These are phyloP conservation scores for Cercis canadensis DNA, from an alignment of 306 rosid genomes.

Conservation along the genomic window DNA sequence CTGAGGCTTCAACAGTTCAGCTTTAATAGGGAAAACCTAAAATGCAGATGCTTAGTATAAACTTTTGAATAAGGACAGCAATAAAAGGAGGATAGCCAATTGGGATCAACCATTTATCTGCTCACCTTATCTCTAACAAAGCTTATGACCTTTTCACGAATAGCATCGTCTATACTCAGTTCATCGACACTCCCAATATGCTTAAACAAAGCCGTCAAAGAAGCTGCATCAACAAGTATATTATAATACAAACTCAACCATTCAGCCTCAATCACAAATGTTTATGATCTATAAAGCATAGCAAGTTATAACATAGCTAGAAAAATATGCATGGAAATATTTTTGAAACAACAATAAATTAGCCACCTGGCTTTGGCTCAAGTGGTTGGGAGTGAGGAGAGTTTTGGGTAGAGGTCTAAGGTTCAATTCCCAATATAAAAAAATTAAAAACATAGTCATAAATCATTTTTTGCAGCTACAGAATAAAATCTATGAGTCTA, in stretches of 20 bases:
- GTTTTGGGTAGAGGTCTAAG: too few species aligned
- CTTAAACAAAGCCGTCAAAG: constrained; percentile 93
- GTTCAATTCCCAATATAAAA: too few species aligned
- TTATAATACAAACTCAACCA: constrained; percentile 34
- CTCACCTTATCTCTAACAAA: constrained; percentile 92
- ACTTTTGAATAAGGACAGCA: constrained; percentile 18
- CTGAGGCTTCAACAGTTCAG: constrained; percentile 87
- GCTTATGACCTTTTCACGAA: constrained; percentile 88
- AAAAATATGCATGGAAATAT: background rate
- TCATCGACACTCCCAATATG: constrained; percentile 85
- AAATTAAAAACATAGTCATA: background rate
- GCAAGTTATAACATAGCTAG: background rate
- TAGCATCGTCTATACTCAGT: constrained; percentile 69
- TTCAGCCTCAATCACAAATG: constrained; percentile 11
- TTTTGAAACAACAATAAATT: too few species aligned
- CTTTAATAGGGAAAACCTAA: constrained; percentile 89
- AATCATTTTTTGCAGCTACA: background rate
- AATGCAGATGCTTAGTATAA: constrained; percentile 36
- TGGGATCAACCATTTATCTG: constrained; percentile 18
- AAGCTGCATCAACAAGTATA: constrained; percentile 67
- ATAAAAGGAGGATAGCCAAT: constrained; percentile 13
- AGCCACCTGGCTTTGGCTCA: too few species aligned
- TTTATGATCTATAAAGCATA: constrained; percentile 13
- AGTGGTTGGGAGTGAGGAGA: too few species aligned
- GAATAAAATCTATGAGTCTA: constrained; percentile 1